A percentile compares a stretch with the other conserved stretches of the same genome.
Evolutionary conservation across 352 stramenopile genomes (phyloP).

Genomic region (Phytophthora megakarya): DNA sequence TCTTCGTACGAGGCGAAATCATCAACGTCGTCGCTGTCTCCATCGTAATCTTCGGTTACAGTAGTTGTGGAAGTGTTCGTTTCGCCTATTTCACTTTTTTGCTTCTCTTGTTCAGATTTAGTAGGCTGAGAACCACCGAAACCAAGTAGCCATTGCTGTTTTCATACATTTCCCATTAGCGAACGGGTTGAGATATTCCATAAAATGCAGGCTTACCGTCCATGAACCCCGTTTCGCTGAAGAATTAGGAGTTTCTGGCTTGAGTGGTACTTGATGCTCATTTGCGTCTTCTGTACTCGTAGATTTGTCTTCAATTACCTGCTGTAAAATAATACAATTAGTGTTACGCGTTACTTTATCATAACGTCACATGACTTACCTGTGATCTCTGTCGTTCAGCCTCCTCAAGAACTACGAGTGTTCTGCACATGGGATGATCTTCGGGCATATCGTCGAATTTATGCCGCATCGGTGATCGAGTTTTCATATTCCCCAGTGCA

Average conservation of each 20-base stretch:
- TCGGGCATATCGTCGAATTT: slow-evolving; percentile 65
- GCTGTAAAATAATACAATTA: background rate
- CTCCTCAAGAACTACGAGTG: slow-evolving; percentile 52
- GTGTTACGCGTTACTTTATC: too few relatives aligned
- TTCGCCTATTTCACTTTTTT: slow-evolving; percentile 19
- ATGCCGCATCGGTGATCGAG: slow-evolving; percentile 60
- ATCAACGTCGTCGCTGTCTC: slow-evolving; percentile 28
- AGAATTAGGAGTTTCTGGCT: slow-evolving; percentile 10
- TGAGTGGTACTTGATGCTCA: slow-evolving; percentile 4
- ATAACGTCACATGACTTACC: too few relatives aligned
- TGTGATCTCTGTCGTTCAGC: slow-evolving; percentile 31
- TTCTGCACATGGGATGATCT: slow-evolving; percentile 57
- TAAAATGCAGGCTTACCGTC: slow-evolving; percentile 19
- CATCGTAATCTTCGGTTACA: slow-evolving; percentile 22
- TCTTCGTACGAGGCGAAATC: slow-evolving; percentile 34
- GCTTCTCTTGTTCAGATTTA: slow-evolving; percentile 14
- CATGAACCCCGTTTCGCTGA: slow-evolving; percentile 20
- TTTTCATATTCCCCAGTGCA: slow-evolving; percentile 63
- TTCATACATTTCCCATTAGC: background rate
- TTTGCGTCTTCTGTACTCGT: slow-evolving; percentile 14
- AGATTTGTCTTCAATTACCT: slow-evolving; percentile 27
- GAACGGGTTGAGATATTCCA: background rate
- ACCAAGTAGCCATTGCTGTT: slow-evolving; percentile 39
- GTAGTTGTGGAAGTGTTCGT: slow-evolving; percentile 21
- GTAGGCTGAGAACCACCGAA: slow-evolving; percentile 15